A percentile compares a stretch with the other conserved stretches of the same genome.
phyloP scores from a whole-genome alignment of 805 yeast species.

The Grigorovia humatica region DNA sequence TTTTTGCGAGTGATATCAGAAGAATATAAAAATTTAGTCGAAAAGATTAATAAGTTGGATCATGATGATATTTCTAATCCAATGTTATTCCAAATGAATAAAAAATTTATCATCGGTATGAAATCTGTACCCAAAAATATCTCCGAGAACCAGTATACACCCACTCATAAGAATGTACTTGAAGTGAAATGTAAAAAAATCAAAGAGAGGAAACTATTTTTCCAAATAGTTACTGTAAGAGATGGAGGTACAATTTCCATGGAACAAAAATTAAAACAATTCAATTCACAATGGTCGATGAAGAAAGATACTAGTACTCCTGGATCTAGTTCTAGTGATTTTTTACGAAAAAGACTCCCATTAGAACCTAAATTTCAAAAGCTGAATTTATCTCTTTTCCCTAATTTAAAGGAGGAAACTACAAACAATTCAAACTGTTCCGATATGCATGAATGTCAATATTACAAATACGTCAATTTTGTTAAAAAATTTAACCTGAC shows the following conservation, averaged over 20 bases:
- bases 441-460: not conserved
- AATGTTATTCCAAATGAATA: slow-evolving; percentile 18
- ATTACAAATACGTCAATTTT: slow-evolving; percentile 4
- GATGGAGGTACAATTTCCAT: not conserved
- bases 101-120: slow-evolving; percentile 13
- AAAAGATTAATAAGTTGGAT: not conserved
- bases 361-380: not conserved
- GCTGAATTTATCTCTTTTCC: not conserved
- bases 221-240: not conserved
- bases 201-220: not conserved
- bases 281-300: not conserved
- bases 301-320: not conserved
- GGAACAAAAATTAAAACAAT: not conserved
- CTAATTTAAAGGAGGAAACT: not conserved
- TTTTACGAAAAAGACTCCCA: not conserved
- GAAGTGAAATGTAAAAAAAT: not conserved
- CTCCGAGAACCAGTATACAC: not conserved
- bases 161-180: not conserved
- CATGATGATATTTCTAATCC: not conserved
- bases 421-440: not conserved
- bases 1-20: not conserved
- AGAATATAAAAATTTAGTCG: not conserved
- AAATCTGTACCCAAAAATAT: not conserved
- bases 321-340: not conserved
- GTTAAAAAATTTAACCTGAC: slow-evolving; percentile 20